Evolutionary conservation across 73 alveolate species (phyloP), one percentile per base, ranked within the genome.

Genomic region (Halteria grandinella): DNA sequence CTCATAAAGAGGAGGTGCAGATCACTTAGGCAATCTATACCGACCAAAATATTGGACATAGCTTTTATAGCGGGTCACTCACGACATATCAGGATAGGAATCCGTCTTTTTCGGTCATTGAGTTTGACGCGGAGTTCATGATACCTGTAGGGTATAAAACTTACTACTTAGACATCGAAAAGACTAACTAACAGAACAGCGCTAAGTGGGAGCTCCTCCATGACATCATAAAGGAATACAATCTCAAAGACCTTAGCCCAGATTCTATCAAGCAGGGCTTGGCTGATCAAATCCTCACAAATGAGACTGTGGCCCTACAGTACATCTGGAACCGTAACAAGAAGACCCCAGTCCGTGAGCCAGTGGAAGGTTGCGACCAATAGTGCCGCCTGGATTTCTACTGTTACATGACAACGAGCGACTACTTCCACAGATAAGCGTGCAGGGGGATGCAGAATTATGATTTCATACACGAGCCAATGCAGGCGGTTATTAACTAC

Each of bases 21-120:
- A 11, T 36, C 11, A 11, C n/a, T 36, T 11, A 36, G 47, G 47
- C 5, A 11, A 5, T 11, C 11, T 6, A n/a, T 37, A 79, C 75
- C 3, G 24, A 53, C 0, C 43, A 44, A 45, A 75, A 83, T 11
- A 39, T 73, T 36, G 86, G 80, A 12, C 20, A 48, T 1, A 2
- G 14, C 1, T 27, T 39, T 24, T 47, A 34, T 1, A 58, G 87
- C 10, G 73, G 74, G 14, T 51, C 86, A 0, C 6, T 80, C 55
- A 80, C 91, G 1, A 25, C 80, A 28, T 47, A 48, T 18, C 0
- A 21, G 5, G 72, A 36, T 7, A 33, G 0, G 62, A 80, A 80
- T 41, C 91, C 91, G 12, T 53, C 91, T 18, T 80, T 80, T 75
- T 29, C 72, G 25, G 72, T 27, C 28, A 59, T 80, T 45, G 71